These are phyloP conservation scores for Lagenidium giganteum DNA, from an alignment of 352 stramenopile genomes.

Conservation along the genomic window DNA sequence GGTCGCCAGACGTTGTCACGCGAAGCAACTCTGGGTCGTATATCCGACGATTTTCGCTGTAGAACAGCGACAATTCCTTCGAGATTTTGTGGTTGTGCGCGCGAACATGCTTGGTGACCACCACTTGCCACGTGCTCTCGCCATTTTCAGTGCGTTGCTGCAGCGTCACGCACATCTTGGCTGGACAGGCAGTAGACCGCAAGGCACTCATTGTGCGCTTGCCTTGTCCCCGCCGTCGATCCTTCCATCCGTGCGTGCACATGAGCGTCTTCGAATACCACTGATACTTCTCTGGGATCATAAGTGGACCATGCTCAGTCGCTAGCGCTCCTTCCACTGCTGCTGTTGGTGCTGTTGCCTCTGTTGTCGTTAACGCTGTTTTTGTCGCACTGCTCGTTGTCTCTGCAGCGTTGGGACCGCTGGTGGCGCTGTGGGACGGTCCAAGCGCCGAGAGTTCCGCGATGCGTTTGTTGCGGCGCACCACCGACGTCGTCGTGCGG, in stretches of 20 bases:
- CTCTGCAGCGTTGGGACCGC: conserved; percentile 20
- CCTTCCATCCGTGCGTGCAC: conserved; percentile 79
- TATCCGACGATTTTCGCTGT: conserved; percentile 72
- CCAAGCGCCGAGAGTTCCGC: conserved; percentile 37
- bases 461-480: conserved; percentile 67
- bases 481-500: conserved; percentile 71
- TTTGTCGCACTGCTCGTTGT: conserved; percentile 1
- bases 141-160: conserved; percentile 37
- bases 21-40: conserved; percentile 66
- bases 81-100: conserved; percentile 72
- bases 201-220: conserved; percentile 62
- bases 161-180: conserved; percentile 78
- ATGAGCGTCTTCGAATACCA: conserved; percentile 85
- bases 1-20: conserved; percentile 8
- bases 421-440: no score
- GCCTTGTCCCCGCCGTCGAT: conserved; percentile 50
- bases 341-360: no score
- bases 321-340: no score
- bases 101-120: conserved; percentile 70
- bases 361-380: background rate
- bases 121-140: conserved; percentile 49
- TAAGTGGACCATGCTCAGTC: conserved; percentile 25
- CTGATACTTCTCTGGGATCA: conserved; percentile 56
- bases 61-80: conserved; percentile 70
- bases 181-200: conserved; percentile 60